phyloP scores from a whole-genome alignment of 164 flowering plant genomes.

The Pachysandra terminalis region DNA sequence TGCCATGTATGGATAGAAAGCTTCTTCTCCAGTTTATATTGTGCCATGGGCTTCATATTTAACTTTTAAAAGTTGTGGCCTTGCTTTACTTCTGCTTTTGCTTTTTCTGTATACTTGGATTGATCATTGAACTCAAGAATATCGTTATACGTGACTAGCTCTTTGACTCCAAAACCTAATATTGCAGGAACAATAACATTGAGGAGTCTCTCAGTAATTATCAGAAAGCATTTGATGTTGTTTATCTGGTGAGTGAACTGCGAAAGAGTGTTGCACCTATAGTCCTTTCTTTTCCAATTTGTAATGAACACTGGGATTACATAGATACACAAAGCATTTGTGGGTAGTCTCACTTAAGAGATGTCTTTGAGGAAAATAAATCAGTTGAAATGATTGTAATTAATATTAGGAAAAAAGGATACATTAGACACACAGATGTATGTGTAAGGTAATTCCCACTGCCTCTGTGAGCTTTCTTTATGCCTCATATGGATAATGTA shows the following conservation, averaged over 20 bases:
- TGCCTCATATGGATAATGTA: no score
- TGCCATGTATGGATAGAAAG: neutral
- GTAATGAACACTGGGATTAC: neutral
- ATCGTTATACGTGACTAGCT: neutral
- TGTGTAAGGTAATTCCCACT: no score
- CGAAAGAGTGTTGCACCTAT: neutral
- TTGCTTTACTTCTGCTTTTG: no score
- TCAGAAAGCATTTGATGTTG: conserved; percentile 68
- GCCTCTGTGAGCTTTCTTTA: neutral
- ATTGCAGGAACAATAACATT: conserved; percentile 75
- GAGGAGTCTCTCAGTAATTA: conserved; percentile 61
- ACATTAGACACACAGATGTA: no score
- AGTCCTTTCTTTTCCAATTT: neutral
- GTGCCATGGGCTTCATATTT: neutral
- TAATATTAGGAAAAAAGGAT: neutral
- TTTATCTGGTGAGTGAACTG: conserved; percentile 60
- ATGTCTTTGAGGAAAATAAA: neutral
- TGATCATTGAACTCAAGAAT: neutral
- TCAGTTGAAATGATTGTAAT: neutral
- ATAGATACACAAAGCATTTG: neutral
- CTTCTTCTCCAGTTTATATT: neutral
- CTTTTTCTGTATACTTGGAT: neutral
- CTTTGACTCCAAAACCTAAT: conserved; percentile 10
- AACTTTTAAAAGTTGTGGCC: neutral
- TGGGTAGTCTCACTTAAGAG: neutral